Conservation (phyloP, 805 yeast genomes). For the Ascoidea rubescens region DNA sequence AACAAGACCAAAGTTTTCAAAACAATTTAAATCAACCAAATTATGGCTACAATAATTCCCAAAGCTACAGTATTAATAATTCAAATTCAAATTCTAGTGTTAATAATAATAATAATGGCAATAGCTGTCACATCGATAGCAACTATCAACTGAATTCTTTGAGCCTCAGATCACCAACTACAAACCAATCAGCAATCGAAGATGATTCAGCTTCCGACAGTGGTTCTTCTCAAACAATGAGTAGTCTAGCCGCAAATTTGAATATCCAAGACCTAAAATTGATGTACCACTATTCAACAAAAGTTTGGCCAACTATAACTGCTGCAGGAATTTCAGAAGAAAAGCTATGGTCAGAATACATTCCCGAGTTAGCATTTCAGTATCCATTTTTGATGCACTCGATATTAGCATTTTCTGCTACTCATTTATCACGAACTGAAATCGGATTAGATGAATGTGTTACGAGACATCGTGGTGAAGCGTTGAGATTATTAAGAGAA, state of each 20-base stretch:
- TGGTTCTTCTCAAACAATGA: background rate
- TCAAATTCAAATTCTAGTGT: no score
- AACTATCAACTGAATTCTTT: background rate
- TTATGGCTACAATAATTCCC: no score
- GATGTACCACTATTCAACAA: slow-evolving; percentile 78
- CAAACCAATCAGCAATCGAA: background rate
- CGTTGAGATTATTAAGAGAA: slow-evolving; percentile 63
- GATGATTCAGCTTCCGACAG: background rate
- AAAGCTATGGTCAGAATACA: slow-evolving; percentile 76
- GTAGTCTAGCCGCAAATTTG: slow-evolving; percentile 15
- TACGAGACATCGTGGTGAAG: slow-evolving; percentile 79
- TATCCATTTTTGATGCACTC: slow-evolving; percentile 90
- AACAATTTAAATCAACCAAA: no score
- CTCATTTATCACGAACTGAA: slow-evolving; percentile 72
- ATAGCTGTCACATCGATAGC: no score
- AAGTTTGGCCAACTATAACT: slow-evolving; percentile 76
- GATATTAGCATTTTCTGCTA: slow-evolving; percentile 79
- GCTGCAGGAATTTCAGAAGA: slow-evolving; percentile 83
- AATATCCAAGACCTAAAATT: slow-evolving; percentile 68
- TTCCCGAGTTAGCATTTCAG: slow-evolving; percentile 77
- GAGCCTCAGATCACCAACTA: background rate
- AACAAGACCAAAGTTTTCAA: no score
- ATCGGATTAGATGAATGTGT: slow-evolving; percentile 69
- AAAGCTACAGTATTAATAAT: background rate
- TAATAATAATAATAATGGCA: background rate